Conservation (phyloP, 2,329 filamentous ascomycete species). For the Pseudogymnoascus sp. region DNA sequence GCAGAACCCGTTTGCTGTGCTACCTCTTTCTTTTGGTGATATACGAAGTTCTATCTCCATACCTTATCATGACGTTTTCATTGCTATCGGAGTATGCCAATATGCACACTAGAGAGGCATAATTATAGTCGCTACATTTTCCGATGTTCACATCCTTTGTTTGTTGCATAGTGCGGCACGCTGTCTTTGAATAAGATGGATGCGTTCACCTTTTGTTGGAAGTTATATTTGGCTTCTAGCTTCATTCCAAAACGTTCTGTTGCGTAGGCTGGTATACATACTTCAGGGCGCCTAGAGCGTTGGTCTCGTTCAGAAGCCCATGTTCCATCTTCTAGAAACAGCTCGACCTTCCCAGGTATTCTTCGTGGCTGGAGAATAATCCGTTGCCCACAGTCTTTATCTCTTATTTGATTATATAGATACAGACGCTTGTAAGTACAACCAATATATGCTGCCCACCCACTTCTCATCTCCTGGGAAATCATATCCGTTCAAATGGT, state of each 20-base stretch:
- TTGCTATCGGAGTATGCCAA: neutral
- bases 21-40: neutral
- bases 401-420: neutral
- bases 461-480: neutral
- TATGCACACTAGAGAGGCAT: neutral
- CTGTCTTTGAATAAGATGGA: neutral
- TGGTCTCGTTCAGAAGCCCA: neutral
- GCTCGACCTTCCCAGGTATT: neutral
- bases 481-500: neutral
- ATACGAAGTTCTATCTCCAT: neutral
- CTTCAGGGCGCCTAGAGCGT: neutral
- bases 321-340: neutral
- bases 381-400: neutral
- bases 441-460: neutral
- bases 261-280: neutral
- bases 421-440: neutral
- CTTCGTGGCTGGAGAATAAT: neutral
- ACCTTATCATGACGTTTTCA: neutral
- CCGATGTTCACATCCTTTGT: neutral
- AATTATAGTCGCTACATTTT: neutral
- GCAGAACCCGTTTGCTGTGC: neutral
- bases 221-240: neutral
- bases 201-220: neutral
- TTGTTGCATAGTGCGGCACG: neutral
- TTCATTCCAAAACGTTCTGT: neutral